Conservation (phyloP, 2,329 filamentous ascomycete genomes). For the Ascochyta lentis region DNA sequence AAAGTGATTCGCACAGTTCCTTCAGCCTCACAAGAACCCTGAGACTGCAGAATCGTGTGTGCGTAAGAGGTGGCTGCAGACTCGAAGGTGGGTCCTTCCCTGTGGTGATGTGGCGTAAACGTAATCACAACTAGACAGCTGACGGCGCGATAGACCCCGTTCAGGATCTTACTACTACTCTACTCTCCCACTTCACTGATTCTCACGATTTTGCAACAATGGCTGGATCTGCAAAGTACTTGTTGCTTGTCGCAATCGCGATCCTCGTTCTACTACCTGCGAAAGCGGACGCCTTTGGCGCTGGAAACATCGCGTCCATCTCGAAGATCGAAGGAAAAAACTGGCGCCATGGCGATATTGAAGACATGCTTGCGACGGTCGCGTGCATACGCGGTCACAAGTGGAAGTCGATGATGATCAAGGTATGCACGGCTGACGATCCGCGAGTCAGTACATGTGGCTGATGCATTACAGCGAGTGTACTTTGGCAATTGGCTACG, state of each 20-base stretch:
- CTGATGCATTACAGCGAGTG: slow-evolving; percentile 43
- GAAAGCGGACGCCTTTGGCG: slow-evolving; percentile 54
- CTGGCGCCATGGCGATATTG: slow-evolving; percentile 61
- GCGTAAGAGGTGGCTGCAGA: not conserved
- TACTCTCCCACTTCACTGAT: slow-evolving; percentile 11
- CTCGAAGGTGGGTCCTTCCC: slow-evolving; percentile 7
- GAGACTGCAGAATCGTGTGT: not conserved
- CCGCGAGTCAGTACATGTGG: slow-evolving; percentile 4
- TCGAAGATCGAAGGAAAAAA: slow-evolving; percentile 55
- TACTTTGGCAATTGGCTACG: slow-evolving; percentile 57
- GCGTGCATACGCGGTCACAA: slow-evolving; percentile 54
- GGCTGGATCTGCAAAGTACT: slow-evolving; percentile 42
- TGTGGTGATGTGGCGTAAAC: slow-evolving; percentile 12
- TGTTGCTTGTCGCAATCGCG: slow-evolving; percentile 46
- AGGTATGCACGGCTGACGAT: slow-evolving; percentile 29
- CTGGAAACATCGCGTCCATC: slow-evolving; percentile 54
- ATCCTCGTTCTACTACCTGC: slow-evolving; percentile 47
- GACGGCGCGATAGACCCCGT: slow-evolving; percentile 12
- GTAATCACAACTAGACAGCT: slow-evolving; percentile 17
- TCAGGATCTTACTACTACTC: slow-evolving; percentile 9
- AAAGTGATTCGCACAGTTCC: slow-evolving; percentile 2
- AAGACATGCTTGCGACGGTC: slow-evolving; percentile 58
- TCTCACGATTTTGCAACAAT: slow-evolving; percentile 29
- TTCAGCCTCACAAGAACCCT: slow-evolving; percentile 6
- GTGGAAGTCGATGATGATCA: slow-evolving; percentile 56